These are phyloP conservation scores for Halteria grandinella DNA, from an alignment of 73 alveolate genomes.

Conservation along the genomic window DNA sequence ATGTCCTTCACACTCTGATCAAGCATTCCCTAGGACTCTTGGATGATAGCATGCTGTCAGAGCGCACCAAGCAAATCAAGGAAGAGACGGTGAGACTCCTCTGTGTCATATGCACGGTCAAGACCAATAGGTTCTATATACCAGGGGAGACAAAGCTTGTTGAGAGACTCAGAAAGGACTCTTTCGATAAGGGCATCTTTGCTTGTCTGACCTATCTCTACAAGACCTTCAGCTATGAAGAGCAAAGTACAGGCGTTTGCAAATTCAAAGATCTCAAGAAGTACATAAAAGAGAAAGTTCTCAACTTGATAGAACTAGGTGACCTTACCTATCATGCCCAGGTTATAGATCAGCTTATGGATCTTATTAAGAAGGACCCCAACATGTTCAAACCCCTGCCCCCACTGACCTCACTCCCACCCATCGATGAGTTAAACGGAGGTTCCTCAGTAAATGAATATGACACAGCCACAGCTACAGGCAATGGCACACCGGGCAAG, in stretches of 20 bases:
- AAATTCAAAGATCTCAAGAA: slow-evolving; percentile 17
- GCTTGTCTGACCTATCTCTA: slow-evolving; percentile 4
- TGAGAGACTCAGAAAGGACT: slow-evolving; percentile 16
- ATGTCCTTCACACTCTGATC: slow-evolving; percentile 10
- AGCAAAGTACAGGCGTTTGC: too few species aligned
- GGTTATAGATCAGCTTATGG: too few species aligned
- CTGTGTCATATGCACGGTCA: slow-evolving; percentile 39
- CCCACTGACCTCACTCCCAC: too few species aligned
- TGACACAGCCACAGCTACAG: too few species aligned
- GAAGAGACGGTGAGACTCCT: neutral
- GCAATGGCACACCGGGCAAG: too few species aligned
- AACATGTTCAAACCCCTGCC: too few species aligned
- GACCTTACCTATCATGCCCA: slow-evolving; percentile 49
- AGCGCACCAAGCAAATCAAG: slow-evolving; percentile 1
- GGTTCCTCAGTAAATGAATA: too few species aligned
- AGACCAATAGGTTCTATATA: slow-evolving; percentile 39
- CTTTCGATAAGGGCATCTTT: slow-evolving; percentile 40
- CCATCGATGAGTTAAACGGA: too few species aligned
- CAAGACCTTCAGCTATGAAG: neutral
- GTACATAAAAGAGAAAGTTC: slow-evolving; percentile 31
- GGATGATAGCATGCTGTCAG: slow-evolving; percentile 13
- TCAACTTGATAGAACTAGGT: slow-evolving; percentile 23
- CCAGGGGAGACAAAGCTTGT: slow-evolving; percentile 58
- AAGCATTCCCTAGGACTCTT: slow-evolving; percentile 16
- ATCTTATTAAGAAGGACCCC: too few species aligned